A percentile compares a stretch with the other conserved stretches of the same genome.
These are phyloP conservation scores for Fusarium penzigii DNA, from an alignment of 2,329 filamentous ascomycete species.

Conservation along the genomic window DNA sequence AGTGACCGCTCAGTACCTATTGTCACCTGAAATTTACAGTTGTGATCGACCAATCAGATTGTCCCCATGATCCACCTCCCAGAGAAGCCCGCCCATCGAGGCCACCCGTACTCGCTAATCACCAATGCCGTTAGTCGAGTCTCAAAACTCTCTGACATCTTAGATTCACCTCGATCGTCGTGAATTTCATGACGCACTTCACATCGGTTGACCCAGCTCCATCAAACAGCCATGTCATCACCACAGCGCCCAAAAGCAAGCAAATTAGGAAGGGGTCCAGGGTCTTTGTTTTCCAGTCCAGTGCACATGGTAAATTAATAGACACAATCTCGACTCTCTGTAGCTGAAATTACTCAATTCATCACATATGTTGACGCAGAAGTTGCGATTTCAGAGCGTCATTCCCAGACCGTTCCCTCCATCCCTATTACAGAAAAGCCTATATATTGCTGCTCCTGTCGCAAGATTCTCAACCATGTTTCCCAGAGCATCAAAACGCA, in stretches of 20 bases:
- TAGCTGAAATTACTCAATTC: not conserved
- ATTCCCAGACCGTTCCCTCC: not conserved
- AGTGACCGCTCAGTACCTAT: too few species aligned
- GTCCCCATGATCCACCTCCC: too few species aligned
- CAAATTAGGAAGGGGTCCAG: not conserved
- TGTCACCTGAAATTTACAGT: too few species aligned
- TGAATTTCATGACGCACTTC: conserved; percentile 31
- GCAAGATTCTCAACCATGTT: conserved; percentile 30
- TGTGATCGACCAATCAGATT: too few species aligned
- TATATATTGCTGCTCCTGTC: not conserved
- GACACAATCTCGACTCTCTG: not conserved
- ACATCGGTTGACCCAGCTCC: conserved; percentile 29
- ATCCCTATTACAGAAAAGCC: not conserved
- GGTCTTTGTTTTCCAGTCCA: not conserved
- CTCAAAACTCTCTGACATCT: not conserved
- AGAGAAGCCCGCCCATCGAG: too few species aligned
- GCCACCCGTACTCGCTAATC: too few species aligned
- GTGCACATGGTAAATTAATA: not conserved
- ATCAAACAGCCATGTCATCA: conserved; percentile 27
- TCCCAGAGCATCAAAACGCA: conserved; percentile 30
- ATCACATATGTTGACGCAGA: conserved; percentile 6
- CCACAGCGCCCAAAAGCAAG: conserved; percentile 9
- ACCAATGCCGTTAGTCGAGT: too few species aligned
- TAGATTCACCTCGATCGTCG: conserved; percentile 31
- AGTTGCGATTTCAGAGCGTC: not conserved